These are phyloP conservation scores for Mantamonas sphyraenae DNA, from an alignment of 78 protist genomes.

Conservation along the genomic window DNA sequence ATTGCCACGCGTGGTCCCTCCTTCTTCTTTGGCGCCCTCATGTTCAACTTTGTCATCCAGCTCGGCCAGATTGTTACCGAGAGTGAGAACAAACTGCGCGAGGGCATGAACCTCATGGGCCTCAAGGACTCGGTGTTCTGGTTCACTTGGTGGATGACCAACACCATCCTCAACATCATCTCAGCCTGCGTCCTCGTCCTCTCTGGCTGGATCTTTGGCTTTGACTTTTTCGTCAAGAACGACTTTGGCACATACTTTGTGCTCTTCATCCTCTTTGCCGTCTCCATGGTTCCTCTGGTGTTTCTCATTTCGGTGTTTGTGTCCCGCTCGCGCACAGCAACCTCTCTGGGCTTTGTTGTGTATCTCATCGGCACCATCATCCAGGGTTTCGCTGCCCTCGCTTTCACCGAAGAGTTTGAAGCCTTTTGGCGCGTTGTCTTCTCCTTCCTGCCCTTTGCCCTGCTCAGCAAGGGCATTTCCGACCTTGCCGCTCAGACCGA, in stretches of 20 bases:
- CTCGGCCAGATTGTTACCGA: conserved; percentile 24
- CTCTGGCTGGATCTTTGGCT: conserved; percentile 38
- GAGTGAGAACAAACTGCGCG: conserved; percentile 43
- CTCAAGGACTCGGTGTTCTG: conserved; percentile 34
- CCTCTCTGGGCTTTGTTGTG: conserved; percentile 29
- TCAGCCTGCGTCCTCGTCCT: conserved; percentile 13
- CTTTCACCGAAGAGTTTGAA: background rate
- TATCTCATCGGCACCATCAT: conserved; percentile 20
- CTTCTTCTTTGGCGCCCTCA: conserved; percentile 31
- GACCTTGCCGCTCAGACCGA: conserved; percentile 13
- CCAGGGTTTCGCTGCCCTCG: conserved; percentile 18
- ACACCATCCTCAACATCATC: background rate
- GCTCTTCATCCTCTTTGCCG: conserved; percentile 23
- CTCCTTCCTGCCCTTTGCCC: conserved; percentile 26
- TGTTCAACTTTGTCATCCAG: conserved; percentile 41
- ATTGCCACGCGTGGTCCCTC: conserved; percentile 20
- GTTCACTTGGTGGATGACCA: conserved; percentile 32
- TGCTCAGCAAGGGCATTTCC: conserved; percentile 32
- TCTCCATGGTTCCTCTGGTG: conserved; percentile 24
- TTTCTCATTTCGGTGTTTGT: conserved; percentile 18
- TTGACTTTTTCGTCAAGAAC: conserved; percentile 38
- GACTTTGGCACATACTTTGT: conserved; percentile 36
- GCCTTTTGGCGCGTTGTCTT: background rate
- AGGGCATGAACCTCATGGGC: conserved; percentile 55
- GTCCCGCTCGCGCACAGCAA: conserved; percentile 6